phyloP scores from a whole-genome alignment of 352 stramenopile genomes.

The Aphanomyces stellatus region DNA sequence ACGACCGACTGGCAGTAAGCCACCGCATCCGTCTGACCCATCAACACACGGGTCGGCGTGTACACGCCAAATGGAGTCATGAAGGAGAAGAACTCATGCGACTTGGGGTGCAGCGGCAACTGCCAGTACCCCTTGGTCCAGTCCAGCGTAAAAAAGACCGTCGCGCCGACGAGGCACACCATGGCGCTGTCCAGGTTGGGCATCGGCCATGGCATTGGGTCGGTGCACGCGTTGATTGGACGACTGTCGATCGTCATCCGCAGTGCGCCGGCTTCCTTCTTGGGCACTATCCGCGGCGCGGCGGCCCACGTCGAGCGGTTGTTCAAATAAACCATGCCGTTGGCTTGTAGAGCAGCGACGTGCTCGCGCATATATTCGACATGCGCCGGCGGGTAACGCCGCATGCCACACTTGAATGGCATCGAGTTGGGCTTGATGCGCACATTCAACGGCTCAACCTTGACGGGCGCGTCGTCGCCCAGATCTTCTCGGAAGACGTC shows the following conservation, averaged over 20 bases:
- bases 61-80: constrained; percentile 20
- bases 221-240: constrained; percentile 20
- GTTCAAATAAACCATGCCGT: constrained; percentile 3
- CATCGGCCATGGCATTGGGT: constrained; percentile 23
- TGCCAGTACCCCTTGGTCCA: constrained; percentile 21
- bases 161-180: background rate
- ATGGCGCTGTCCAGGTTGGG: constrained; percentile 5
- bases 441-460: constrained; percentile 14
- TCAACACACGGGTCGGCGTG: constrained; percentile 21
- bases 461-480: background rate
- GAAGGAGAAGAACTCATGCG: constrained; percentile 21
- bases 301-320: constrained; percentile 9
- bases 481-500: constrained; percentile 13
- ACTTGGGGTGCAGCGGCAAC: constrained; percentile 10
- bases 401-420: constrained; percentile 1
- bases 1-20: constrained; percentile 19
- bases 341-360: background rate
- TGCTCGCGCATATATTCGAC: background rate
- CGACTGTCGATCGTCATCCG: constrained; percentile 22
- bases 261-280: background rate
- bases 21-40: constrained; percentile 21
- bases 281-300: background rate
- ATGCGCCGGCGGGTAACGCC: background rate
- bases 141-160: constrained; percentile 8
- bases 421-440: background rate